A percentile compares a stretch with the other conserved stretches of the same genome.
Conservation (phyloP, 2,329 filamentous ascomycete species). For the Colletotrichum karsti region DNA sequence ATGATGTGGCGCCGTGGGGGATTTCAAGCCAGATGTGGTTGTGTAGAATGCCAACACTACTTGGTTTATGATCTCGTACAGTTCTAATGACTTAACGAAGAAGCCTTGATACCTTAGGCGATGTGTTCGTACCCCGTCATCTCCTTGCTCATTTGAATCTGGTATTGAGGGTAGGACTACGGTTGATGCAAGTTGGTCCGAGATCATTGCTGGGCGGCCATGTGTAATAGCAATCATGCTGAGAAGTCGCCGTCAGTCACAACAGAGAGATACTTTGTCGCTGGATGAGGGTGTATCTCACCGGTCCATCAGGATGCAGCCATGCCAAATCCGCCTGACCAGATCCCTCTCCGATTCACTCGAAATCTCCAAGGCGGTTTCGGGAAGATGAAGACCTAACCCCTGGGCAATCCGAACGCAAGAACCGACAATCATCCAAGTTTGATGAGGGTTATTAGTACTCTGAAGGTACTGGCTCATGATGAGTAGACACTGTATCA, state of each 20-base stretch:
- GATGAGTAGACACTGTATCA: slow-evolving; percentile 56
- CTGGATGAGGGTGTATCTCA: slow-evolving; percentile 25
- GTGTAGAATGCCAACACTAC: slow-evolving; percentile 40
- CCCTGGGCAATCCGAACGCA: slow-evolving; percentile 56
- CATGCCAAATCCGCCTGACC: slow-evolving; percentile 43
- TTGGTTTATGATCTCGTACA: slow-evolving; percentile 47
- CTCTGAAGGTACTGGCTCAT: slow-evolving; percentile 59
- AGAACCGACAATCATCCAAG: slow-evolving; percentile 57
- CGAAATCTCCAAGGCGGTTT: slow-evolving; percentile 38
- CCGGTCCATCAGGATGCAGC: slow-evolving; percentile 48
- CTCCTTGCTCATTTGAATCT: not conserved
- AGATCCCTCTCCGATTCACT: slow-evolving; percentile 35
- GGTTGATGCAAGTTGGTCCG: slow-evolving; percentile 32
- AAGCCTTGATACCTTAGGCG: slow-evolving; percentile 33
- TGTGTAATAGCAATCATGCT: slow-evolving; percentile 47
- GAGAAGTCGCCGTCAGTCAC: too few species aligned
- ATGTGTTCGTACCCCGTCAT: not conserved
- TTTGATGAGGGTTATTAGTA: slow-evolving; percentile 55
- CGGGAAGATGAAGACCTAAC: slow-evolving; percentile 51
- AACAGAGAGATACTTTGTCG: too few species aligned
- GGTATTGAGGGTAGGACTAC: slow-evolving; percentile 37
- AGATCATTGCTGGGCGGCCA: slow-evolving; percentile 46
- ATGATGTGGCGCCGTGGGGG: not conserved
- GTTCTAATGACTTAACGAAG: slow-evolving; percentile 43
- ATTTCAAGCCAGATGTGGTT: not conserved